These are phyloP conservation scores for Pythium oligandrum DNA, from an alignment of 352 stramenopile genomes.

Conservation along the genomic window DNA sequence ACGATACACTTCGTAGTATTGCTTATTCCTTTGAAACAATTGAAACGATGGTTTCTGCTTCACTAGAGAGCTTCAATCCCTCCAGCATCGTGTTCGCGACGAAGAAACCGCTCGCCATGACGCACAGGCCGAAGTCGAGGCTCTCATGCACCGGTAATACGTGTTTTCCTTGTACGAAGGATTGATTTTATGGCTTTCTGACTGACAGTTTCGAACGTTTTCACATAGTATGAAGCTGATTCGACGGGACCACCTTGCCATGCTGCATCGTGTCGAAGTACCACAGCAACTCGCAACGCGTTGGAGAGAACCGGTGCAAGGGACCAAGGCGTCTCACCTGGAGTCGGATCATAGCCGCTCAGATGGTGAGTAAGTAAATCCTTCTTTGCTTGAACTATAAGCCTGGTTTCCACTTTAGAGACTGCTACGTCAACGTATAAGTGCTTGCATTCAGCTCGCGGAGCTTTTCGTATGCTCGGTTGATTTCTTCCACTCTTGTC, in stretches of 20 bases:
- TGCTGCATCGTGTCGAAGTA: constrained; percentile 31
- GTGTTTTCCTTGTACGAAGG: background rate
- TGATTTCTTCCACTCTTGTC: constrained; percentile 28
- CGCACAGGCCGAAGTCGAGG: constrained; percentile 27
- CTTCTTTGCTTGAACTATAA: too few species aligned
- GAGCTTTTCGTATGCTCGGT: constrained; percentile 40
- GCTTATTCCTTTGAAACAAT: background rate
- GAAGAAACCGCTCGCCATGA: constrained; percentile 29
- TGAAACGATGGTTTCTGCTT: background rate
- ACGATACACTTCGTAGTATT: background rate
- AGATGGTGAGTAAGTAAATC: too few species aligned
- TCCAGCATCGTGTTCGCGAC: constrained; percentile 31
- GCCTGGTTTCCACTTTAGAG: too few species aligned
- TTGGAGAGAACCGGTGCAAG: constrained; percentile 12
- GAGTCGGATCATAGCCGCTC: too few species aligned
- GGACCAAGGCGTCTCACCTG: too few species aligned
- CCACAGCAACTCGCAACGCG: constrained; percentile 11
- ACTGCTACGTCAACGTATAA: too few species aligned
- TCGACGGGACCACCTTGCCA: constrained; percentile 29
- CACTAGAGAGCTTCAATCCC: constrained; percentile 27
- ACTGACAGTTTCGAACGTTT: background rate
- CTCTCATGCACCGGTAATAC: constrained; percentile 29
- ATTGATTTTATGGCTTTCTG: too few species aligned
- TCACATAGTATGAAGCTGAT: constrained; percentile 28
- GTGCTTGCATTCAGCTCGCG: constrained; percentile 3